A percentile compares a stretch with the other conserved stretches of the same genome.
Conservation (phyloP, 1,139 yeast genomes). For the Suhomyces terraborum region DNA sequence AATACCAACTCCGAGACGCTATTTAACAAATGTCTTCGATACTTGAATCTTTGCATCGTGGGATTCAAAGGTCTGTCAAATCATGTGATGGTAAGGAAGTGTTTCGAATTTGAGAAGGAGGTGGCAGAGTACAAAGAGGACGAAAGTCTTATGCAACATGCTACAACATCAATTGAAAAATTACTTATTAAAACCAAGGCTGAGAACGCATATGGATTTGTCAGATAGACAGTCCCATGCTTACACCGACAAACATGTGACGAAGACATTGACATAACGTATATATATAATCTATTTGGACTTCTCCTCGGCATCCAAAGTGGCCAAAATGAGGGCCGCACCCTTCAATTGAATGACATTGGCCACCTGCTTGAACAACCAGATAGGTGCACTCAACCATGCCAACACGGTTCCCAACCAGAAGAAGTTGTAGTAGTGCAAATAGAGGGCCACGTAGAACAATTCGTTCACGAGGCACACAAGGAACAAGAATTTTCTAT, state of each 20-base stretch:
- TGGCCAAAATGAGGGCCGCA: conserved; percentile 83
- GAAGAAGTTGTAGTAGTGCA: conserved; percentile 65
- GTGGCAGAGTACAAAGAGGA: conserved; percentile 31
- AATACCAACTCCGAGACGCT: conserved; percentile 11
- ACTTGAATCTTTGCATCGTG: conserved; percentile 43
- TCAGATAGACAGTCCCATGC: conserved; percentile 1
- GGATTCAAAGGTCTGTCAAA: conserved; percentile 42
- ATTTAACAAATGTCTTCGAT: conserved; percentile 34
- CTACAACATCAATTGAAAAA: conserved; percentile 33
- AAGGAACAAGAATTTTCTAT: conserved; percentile 76
- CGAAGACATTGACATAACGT: not conserved
- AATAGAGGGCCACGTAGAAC: conserved; percentile 86
- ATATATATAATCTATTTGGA: conserved; percentile 19
- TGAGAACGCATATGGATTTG: conserved; percentile 32
- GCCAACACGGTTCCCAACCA: conserved; percentile 71
- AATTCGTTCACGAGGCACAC: conserved; percentile 93
- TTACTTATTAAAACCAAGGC: conserved; percentile 31
- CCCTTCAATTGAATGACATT: conserved; percentile 85
- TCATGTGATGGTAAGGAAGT: conserved; percentile 30
- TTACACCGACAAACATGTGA: not conserved
- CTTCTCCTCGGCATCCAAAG: conserved; percentile 69
- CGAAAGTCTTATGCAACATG: conserved; percentile 35
- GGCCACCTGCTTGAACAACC: conserved; percentile 88
- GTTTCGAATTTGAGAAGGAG: conserved; percentile 37
- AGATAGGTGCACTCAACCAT: conserved; percentile 74